Evolutionary conservation across 2,329 filamentous ascomycete species (phyloP), one percentile per base, ranked within the genome.

Genomic region (Amphichorda felina): DNA sequence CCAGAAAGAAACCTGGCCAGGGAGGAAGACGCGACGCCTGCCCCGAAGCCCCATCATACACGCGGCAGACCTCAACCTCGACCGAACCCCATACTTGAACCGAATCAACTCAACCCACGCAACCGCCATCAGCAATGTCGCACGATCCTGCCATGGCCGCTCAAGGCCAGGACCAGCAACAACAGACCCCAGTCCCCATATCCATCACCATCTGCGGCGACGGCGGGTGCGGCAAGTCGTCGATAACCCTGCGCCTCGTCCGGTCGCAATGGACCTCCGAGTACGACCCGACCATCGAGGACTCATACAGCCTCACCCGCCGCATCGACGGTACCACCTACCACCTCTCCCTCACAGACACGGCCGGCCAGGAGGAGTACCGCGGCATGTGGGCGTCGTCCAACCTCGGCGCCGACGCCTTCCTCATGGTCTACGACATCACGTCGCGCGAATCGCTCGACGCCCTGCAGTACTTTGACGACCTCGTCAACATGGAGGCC

Each of bases 281-380:
- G 55, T 85, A 85, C 58, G 81, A 84, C 60, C 80, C 80, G 13
- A 84, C 80, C 25, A 84, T 84, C 57, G 80, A 86, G 60, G 84
- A 91, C 66, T 86, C 80, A 46, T 91, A 91, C 66, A 81, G 75
- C 48, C 79, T 91, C 42, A 88, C 83, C 34, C 81, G 84, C 45
- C 73, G 70, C 47, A 77, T 91, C 54, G 83, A 89, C 49, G 84
- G 84, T 50, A 70, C 89, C 36, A 77, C 75, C 34, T 89, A 88
- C 67, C 80, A 84, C 56, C 75, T 91, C 25, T 69, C 72, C 33
- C 70, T 91, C 34, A 89, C 82, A 40, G 84, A 91, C 63, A 89
- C 84, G 1, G 84, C 84, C 18, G 84, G 84, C n/a, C 84, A 91
- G 56, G 84, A 91, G 60, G 84, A 91, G 61, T 91, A 91, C 63